These are phyloP conservation scores for Madurella fahalii DNA, from an alignment of 2,329 filamentous ascomycete genomes.

Conservation along the genomic window DNA sequence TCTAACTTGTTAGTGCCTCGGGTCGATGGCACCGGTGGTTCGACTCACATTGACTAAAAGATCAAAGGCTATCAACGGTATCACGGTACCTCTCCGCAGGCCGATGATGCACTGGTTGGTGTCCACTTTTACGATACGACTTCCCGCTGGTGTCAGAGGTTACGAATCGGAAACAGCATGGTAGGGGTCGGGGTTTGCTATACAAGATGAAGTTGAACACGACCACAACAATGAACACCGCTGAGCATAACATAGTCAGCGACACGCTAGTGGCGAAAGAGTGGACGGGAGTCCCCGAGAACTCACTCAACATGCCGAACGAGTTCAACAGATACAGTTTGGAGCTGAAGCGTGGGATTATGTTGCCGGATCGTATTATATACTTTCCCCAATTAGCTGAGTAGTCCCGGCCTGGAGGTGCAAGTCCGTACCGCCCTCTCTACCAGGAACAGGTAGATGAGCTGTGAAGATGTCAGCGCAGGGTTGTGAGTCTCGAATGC, in stretches of 20 bases:
- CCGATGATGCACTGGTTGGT: constrained; percentile 58
- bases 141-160: constrained; percentile 25
- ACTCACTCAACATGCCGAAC: constrained; percentile 50
- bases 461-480: constrained; percentile 29
- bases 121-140: constrained; percentile 54
- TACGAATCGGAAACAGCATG: not conserved
- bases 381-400: constrained; percentile 37
- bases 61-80: constrained; percentile 59
- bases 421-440: constrained; percentile 53
- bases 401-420: not conserved
- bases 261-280: constrained; percentile 1
- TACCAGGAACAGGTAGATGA: constrained; percentile 63
- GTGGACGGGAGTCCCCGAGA: not conserved
- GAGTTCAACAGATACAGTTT: constrained; percentile 59
- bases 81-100: constrained; percentile 54
- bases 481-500: too few species aligned
- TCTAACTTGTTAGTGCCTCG: constrained; percentile 26
- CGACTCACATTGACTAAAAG: constrained; percentile 50
- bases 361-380: constrained; percentile 53
- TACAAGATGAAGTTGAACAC: constrained; percentile 60
- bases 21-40: not conserved
- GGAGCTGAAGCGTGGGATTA: constrained; percentile 50
- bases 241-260: constrained; percentile 27
- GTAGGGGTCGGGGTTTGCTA: constrained; percentile 22
- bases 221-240: constrained; percentile 43